Conservation (phyloP, 805 yeast species). For the Candida incommunis region DNA sequence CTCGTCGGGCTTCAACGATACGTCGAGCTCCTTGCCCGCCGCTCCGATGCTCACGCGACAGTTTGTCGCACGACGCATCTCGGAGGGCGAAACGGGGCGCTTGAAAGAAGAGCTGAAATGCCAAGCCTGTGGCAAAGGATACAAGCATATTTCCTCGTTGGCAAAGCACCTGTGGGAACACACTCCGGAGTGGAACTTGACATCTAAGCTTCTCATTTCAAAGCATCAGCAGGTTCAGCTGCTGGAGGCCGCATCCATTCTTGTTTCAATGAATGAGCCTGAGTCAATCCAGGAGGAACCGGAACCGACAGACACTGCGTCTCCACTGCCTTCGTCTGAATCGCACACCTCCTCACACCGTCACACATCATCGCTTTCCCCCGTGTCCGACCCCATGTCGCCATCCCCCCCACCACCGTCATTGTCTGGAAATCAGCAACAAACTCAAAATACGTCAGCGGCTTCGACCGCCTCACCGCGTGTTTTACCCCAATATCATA, state of each 20-base stretch:
- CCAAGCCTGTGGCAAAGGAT: slow-evolving; percentile 86
- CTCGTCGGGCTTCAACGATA: too few species aligned
- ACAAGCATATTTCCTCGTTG: slow-evolving; percentile 74
- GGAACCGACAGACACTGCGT: background rate
- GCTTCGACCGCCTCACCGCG: background rate
- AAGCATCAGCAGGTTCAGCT: slow-evolving; percentile 82
- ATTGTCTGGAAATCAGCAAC: background rate
- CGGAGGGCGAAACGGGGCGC: slow-evolving; percentile 79
- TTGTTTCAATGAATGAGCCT: slow-evolving; percentile 53
- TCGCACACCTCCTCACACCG: background rate
- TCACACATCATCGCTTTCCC: background rate
- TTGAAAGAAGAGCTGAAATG: slow-evolving; percentile 73
- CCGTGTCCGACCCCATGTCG: background rate
- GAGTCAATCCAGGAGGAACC: slow-evolving; percentile 13
- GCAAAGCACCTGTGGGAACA: slow-evolving; percentile 91
- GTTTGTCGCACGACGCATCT: slow-evolving; percentile 68
- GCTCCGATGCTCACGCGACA: slow-evolving; percentile 22
- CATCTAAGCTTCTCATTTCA: slow-evolving; percentile 66
- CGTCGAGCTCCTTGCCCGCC: too few species aligned
- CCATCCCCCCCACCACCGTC: background rate
- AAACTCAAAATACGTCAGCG: background rate
- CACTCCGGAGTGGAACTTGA: slow-evolving; percentile 87
- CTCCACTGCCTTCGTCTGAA: background rate
- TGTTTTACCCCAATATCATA: background rate
- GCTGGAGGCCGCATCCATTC: slow-evolving; percentile 46